These are phyloP conservation scores for Tuber melanosporum DNA, from an alignment of 495 filamentous ascomycete species.

Conservation along the genomic window DNA sequence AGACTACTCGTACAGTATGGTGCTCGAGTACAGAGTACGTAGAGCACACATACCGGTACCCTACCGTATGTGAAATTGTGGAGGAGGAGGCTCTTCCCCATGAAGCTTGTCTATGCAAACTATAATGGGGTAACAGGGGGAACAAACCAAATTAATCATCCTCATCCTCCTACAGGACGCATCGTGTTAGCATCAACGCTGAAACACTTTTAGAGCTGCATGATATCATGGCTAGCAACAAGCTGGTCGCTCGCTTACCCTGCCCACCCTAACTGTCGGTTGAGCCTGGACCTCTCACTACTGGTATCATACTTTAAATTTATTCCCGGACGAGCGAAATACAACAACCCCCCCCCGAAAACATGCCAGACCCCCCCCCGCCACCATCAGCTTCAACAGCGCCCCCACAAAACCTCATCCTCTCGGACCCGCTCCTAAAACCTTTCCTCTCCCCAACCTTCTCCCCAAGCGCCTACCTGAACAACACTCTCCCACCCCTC, in stretches of 20 bases:
- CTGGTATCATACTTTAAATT: background rate
- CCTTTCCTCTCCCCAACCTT: constrained; percentile 69
- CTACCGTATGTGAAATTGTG: background rate
- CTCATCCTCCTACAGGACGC: background rate
- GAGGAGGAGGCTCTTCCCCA: background rate
- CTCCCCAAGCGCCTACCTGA: constrained; percentile 74
- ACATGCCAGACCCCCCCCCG: background rate
- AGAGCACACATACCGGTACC: too few species aligned
- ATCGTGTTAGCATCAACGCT: background rate
- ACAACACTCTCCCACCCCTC: constrained; percentile 62
- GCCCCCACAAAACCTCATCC: constrained; percentile 42
- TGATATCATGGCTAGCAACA: background rate
- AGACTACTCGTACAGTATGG: too few species aligned
- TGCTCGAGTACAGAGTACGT: too few species aligned
- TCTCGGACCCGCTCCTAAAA: constrained; percentile 56
- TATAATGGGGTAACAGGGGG: background rate
- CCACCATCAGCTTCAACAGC: background rate
- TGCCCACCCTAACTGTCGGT: background rate
- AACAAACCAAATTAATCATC: background rate
- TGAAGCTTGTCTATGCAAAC: background rate
- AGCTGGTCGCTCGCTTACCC: background rate
- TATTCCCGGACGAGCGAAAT: background rate
- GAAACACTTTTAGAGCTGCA: background rate
- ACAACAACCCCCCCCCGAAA: background rate
- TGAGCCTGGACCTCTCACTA: background rate